These are phyloP conservation scores for Stagonosporopsis cucurbitacearum DNA, from an alignment of 2,329 filamentous ascomycete genomes.

Conservation along the genomic window DNA sequence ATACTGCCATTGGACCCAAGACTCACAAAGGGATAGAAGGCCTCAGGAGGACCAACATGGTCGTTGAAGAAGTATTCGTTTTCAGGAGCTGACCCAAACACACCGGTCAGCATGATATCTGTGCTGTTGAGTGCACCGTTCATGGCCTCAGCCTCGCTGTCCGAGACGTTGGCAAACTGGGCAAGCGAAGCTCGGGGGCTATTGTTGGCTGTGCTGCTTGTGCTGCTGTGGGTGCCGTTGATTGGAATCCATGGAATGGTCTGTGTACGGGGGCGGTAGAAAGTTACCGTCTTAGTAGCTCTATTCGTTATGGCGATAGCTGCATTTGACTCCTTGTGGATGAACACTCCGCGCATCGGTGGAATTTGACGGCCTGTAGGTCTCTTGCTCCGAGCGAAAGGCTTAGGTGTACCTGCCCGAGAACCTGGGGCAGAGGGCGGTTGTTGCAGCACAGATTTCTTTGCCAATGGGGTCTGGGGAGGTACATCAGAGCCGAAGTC, in stretches of 20 bases:
- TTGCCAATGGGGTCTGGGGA: slow-evolving; percentile 52
- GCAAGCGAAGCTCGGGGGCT: slow-evolving; percentile 48
- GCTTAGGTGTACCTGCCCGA: slow-evolving; percentile 45
- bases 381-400: slow-evolving; percentile 44
- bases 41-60: slow-evolving; percentile 74
- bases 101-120: slow-evolving; percentile 80
- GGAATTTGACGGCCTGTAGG: slow-evolving; percentile 38
- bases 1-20: slow-evolving; percentile 63
- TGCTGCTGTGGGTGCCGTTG: slow-evolving; percentile 46
- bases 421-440: slow-evolving; percentile 55
- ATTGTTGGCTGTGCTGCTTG: slow-evolving; percentile 49
- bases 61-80: slow-evolving; percentile 62
- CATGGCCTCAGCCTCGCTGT: slow-evolving; percentile 49
- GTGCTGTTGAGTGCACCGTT: slow-evolving; percentile 50
- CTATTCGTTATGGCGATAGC: slow-evolving; percentile 53
- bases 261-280: slow-evolving; percentile 49
- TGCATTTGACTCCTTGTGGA: slow-evolving; percentile 44
- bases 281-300: slow-evolving; percentile 50
- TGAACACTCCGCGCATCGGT: slow-evolving; percentile 45
- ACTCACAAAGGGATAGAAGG: slow-evolving; percentile 73
- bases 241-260: slow-evolving; percentile 38
- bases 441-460: slow-evolving; percentile 56
- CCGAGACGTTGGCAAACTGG: slow-evolving; percentile 40
- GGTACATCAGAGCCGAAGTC: slow-evolving; percentile 55
- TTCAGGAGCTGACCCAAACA: slow-evolving; percentile 57